Evolutionary conservation across 2,329 filamentous ascomycete genomes (phyloP), one percentile per base, ranked within the genome.

Genomic region (Penicillium sp.): DNA sequence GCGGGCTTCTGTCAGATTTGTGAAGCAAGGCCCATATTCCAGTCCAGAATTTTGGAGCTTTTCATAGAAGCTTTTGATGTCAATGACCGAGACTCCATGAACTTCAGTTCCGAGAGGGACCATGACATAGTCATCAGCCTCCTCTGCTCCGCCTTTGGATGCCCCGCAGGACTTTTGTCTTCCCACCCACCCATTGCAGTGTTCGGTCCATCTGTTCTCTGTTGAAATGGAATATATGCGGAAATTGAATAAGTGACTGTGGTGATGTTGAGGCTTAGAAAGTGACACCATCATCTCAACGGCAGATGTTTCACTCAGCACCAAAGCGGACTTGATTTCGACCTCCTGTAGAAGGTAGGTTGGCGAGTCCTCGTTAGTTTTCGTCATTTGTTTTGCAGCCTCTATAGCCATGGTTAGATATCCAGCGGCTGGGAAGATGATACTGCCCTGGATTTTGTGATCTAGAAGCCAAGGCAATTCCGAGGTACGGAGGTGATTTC

Each of bases 381-480:
- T 56, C 16, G 18, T 29, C 11, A 55, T 13, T 39, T 60, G 56
- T 24, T 55, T 49, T 27, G 29, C 42, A 18, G 69, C 71, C 48
- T 73, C 68, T 2, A 69, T 61, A 2, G 62, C 65, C 63, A 71
- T 71, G 7, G 48, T 50, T 18, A 74, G 50, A 38, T 68, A 67
- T 2, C 66, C 71, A 1, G 69, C 67, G 1, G 55, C 64, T 2
- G 71, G 71, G 24, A 67, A 71, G 0, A 72, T 39, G 3, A 61
- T 53, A 2, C 47, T 54, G 1, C 48, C 54, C 14, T 60, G 55
- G 5, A 73, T 52, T 9, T 46, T 52, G 47, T 74, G 71, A 21
- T 70, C 65, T 4, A 43, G 27, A 6, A 73, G 46, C 71, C 71
- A 73, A 5, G 68, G 66, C 2, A 59, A 48, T 11, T 73, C 67